These are phyloP conservation scores for Proliferodiscus dingleyae DNA, from an alignment of 2,329 filamentous ascomycete species.

Conservation along the genomic window DNA sequence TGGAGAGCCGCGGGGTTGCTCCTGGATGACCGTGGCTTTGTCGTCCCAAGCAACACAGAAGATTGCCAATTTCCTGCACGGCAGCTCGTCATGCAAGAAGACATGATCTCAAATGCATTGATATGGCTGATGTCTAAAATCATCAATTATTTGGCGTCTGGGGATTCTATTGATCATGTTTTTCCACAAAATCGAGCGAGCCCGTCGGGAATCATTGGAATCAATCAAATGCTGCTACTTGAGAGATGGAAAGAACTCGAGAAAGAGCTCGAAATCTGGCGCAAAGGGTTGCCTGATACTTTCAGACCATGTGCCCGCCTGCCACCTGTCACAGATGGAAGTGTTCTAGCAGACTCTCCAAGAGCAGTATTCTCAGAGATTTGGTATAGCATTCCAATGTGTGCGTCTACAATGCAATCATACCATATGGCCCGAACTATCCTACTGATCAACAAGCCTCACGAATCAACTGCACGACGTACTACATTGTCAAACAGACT, in stretches of 20 bases:
- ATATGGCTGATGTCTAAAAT: constrained; percentile 64
- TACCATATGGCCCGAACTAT: constrained; percentile 62
- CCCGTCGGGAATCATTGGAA: constrained; percentile 38
- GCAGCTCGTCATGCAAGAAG: constrained; percentile 52
- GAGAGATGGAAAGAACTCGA: constrained; percentile 51
- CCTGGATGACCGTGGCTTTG: constrained; percentile 48
- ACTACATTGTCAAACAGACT: constrained; percentile 50
- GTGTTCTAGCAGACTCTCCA: constrained; percentile 18
- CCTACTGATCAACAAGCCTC: constrained; percentile 54
- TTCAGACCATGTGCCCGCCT: constrained; percentile 53
- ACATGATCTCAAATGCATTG: constrained; percentile 58
- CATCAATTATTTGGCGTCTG: constrained; percentile 58
- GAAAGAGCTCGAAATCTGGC: constrained; percentile 54
- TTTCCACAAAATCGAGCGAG: constrained; percentile 30
- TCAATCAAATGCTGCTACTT: constrained; percentile 44
- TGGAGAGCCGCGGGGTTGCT: constrained; percentile 61
- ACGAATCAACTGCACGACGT: constrained; percentile 47
- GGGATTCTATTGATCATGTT: constrained; percentile 42
- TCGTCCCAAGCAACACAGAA: constrained; percentile 40
- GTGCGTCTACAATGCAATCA: constrained; percentile 60
- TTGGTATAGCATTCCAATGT: constrained; percentile 60
- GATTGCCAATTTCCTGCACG: constrained; percentile 37
- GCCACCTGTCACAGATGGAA: constrained; percentile 30
- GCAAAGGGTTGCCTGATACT: constrained; percentile 52
- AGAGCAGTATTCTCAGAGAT: constrained; percentile 47